Base-by-base conservation (phyloP, 805 yeast genomes). In the Teunomyces lycoperdinae region DNA sequence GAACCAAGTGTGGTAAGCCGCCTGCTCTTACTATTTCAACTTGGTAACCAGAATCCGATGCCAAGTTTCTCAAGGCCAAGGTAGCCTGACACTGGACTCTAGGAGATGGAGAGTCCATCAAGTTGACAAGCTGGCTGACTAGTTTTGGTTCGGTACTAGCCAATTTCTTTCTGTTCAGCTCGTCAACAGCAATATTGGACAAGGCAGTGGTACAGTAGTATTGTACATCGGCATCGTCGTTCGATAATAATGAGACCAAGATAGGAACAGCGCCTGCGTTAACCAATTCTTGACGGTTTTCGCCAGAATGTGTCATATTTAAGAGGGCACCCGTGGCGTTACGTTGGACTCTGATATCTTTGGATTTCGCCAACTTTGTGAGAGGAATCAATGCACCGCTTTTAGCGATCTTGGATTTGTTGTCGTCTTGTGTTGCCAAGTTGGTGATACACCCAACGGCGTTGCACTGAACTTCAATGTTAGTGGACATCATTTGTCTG, bases 381-480 rank as follows among this genome's bases (percentile, higher is more conserved):
- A 94, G 79, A 3, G 99, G 99, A 28, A 89, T 85, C 50, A 94
- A 77, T 1, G 99, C 99, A 14, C 99, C 99, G 17, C 95, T 85
- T 43, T 90, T 85, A 16, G 99, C 99, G 60, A 94, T 94, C 66
- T 89, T 90, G 45, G 94, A 84, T 68, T 94, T 94, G 71, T 94
- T 94, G 61, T 89, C 96, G 68, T 94, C 99, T 70, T 89, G 96
- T 5, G 99, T 94, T 6, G 99, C 99, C 67, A 94, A 80, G 64
- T 94, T 94, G 32, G 99, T 94, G 62, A 94, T 91, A 67, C 99
- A 94, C 13, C 99, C 99, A 48, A 94, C 99, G 2, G 99, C 99
- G 64, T 94, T 94, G 69, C 99, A 94, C 71, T 94, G 99, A 34
- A 94, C 98, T 68, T 94, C 99, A 49, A 94, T 96, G 62, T 94